These are phyloP conservation scores for Clarireedia homoeocarpa DNA, from an alignment of 2,329 filamentous ascomycete species.

Conservation along the genomic window DNA sequence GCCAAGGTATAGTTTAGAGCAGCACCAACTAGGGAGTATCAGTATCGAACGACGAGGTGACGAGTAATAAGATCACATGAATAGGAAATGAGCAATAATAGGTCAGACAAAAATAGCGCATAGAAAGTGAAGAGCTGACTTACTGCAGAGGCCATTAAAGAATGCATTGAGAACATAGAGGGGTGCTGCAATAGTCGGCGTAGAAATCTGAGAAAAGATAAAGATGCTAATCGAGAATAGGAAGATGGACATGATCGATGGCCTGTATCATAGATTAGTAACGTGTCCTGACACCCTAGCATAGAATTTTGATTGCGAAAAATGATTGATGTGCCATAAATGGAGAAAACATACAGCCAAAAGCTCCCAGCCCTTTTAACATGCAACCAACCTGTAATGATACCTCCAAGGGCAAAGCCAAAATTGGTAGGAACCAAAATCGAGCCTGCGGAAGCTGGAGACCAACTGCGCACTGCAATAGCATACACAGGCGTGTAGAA, in stretches of 20 bases:
- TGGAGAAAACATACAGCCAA: slow-evolving; percentile 42
- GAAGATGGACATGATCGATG: slow-evolving; percentile 50
- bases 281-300: not conserved
- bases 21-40: slow-evolving; percentile 43
- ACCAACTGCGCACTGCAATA: slow-evolving; percentile 64
- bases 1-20: slow-evolving; percentile 75
- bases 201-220: slow-evolving; percentile 47
- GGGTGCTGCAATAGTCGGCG: slow-evolving; percentile 39
- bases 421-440: slow-evolving; percentile 76
- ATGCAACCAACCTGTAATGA: slow-evolving; percentile 68
- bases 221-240: slow-evolving; percentile 56
- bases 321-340: not conserved
- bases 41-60: not conserved
- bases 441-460: slow-evolving; percentile 62
- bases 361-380: slow-evolving; percentile 67
- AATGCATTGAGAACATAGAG: slow-evolving; percentile 56
- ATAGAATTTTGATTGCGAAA: too few species aligned
- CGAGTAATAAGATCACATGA: too few species aligned
- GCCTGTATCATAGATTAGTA: slow-evolving; percentile 26
- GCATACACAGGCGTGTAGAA: slow-evolving; percentile 78
- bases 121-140: not conserved
- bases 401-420: slow-evolving; percentile 67
- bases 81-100: too few species aligned
- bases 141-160: slow-evolving; percentile 57
- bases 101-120: too few species aligned